Base-by-base conservation (phyloP, 2,329 filamentous ascomycete genomes). In the Diaporthe velutina region DNA sequence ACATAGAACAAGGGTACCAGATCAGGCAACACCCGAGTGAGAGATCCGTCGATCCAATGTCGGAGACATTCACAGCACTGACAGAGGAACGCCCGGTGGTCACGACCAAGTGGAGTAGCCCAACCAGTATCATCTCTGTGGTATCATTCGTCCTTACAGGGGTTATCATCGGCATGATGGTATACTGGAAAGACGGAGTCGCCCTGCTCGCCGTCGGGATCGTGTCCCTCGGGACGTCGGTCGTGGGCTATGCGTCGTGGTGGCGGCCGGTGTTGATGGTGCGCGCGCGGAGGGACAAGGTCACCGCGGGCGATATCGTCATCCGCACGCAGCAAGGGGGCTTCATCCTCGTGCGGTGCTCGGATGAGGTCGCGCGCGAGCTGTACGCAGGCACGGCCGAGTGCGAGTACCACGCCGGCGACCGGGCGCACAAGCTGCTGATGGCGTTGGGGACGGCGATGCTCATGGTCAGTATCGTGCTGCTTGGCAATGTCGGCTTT, bases 401-500 rank as follows among this genome's bases (percentile, higher is more conserved):
- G 57, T 60, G 57, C 35, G 57, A 60, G n/a, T 60, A 60, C 19
- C 57, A 28, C 35, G 58, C 42, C 8, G 58, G 58, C n/a, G 58
- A 61, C n/a, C 2, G 35, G n/a, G 58, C 58, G 38, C 58, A 61
- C 58, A 61, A 61, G 38, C 38, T 88, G 15, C 84, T 92, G 30
- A 89, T 87, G 83, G 90, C 87, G 0, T 58, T 88, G 2, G 90
- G 89, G 40, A 92, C 90, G 17, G 86, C 90, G 8, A 77, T 92
- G 40, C 85, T 93, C 64, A 93, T 93, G 91, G 79, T 89, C 8
- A 86, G 88, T 1, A 89, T 93, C 19, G 89, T 92, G 22, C 82
- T 92, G n/a, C 81, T 93, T 42, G 90, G 90, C 2, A 92, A 92
- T 79, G 90, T 90, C 80, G 86, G 86, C 30, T 92, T 90, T 85